phyloP scores from a whole-genome alignment of 2,329 filamentous ascomycete species.

The Lachnellula hyalina region DNA sequence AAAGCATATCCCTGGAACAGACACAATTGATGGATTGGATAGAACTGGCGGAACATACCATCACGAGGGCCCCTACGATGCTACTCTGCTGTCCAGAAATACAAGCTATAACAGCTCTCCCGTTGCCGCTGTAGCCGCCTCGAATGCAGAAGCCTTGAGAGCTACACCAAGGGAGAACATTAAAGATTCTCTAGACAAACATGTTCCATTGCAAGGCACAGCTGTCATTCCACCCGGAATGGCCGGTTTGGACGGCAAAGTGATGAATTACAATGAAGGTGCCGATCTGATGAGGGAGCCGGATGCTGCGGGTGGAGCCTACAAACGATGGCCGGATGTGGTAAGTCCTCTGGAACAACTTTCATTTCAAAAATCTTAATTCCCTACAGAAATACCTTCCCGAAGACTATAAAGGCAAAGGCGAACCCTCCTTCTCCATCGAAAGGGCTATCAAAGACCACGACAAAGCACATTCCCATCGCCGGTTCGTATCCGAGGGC shows the following conservation, averaged over 20 bases:
- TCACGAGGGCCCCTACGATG: slow-evolving; percentile 87
- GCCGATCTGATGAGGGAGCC: slow-evolving; percentile 75
- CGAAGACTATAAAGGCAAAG: slow-evolving; percentile 77
- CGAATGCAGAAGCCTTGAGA: slow-evolving; percentile 69
- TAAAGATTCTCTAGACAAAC: slow-evolving; percentile 63
- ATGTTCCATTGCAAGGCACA: slow-evolving; percentile 76
- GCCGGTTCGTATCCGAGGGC: slow-evolving; percentile 24
- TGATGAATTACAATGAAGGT: slow-evolving; percentile 80
- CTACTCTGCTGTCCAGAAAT: slow-evolving; percentile 71
- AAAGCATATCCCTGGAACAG: slow-evolving; percentile 60
- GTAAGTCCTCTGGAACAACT: slow-evolving; percentile 49
- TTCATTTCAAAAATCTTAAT: background rate
- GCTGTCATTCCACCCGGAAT: slow-evolving; percentile 71
- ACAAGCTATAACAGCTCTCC: slow-evolving; percentile 57
- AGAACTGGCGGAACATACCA: slow-evolving; percentile 65
- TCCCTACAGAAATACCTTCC: slow-evolving; percentile 59
- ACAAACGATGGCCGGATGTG: slow-evolving; percentile 67
- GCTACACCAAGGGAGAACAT: slow-evolving; percentile 79
- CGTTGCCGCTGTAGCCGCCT: slow-evolving; percentile 66
- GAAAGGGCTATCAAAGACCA: slow-evolving; percentile 63
- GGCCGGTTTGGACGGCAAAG: slow-evolving; percentile 60
- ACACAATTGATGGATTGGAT: slow-evolving; percentile 79
- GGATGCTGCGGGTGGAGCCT: slow-evolving; percentile 64
- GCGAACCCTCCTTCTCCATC: slow-evolving; percentile 67
- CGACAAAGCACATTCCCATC: slow-evolving; percentile 36